Evolutionary conservation across 768 basidiomycete species (phyloP).

Genomic region (Lactifluus volemus): DNA sequence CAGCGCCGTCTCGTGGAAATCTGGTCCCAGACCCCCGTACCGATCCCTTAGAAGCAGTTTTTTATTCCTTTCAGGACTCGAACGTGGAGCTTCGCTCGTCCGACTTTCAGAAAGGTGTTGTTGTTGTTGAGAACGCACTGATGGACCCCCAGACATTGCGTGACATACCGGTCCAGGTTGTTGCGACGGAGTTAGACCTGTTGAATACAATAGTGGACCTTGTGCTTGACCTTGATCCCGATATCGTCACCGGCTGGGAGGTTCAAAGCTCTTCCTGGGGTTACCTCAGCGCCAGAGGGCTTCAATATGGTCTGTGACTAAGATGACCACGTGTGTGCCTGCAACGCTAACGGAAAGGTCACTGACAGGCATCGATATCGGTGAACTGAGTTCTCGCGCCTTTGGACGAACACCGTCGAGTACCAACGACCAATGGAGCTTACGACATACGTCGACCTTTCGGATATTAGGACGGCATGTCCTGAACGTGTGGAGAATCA

Average conservation of each 20-base stretch:
- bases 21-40: conserved; percentile 56
- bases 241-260: conserved; percentile 90
- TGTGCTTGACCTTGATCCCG: conserved; percentile 75
- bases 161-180: conserved; percentile 39
- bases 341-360: background rate
- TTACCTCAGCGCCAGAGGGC: conserved; percentile 65
- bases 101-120: conserved; percentile 36
- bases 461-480: conserved; percentile 84
- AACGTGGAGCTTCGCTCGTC: conserved; percentile 26
- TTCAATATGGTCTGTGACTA: conserved; percentile 40
- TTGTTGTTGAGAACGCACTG: conserved; percentile 40
- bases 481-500: conserved; percentile 86
- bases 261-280: conserved; percentile 87
- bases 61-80: conserved; percentile 62
- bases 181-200: conserved; percentile 68
- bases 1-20: conserved; percentile 41
- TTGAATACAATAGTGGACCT: conserved; percentile 70
- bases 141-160: conserved; percentile 36
- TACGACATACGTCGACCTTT: conserved; percentile 71
- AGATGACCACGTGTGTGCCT: background rate
- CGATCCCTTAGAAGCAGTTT: conserved; percentile 60
- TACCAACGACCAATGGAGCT: conserved; percentile 59
- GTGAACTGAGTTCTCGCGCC: conserved; percentile 70
- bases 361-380: conserved; percentile 55
- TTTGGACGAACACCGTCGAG: conserved; percentile 33